Evolutionary conservation across 495 filamentous ascomycete species (phyloP).

Genomic region (Podospora pseudocomata): DNA sequence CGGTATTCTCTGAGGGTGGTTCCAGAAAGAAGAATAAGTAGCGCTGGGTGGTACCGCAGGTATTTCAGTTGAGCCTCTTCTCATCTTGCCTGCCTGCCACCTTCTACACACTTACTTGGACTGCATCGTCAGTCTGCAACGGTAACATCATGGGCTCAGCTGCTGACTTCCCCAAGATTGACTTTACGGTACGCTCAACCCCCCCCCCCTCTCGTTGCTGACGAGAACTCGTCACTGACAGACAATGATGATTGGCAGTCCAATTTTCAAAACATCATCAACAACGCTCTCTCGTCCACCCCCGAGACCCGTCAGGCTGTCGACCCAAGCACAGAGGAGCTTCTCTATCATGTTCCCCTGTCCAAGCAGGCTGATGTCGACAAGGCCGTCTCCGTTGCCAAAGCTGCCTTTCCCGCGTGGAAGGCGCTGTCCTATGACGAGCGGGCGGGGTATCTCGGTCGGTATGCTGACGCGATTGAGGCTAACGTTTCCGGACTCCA

Average conservation of each 20-base stretch:
- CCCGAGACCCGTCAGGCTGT: constrained; percentile 31
- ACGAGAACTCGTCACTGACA: not conserved
- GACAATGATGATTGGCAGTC: not conserved
- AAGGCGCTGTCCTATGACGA: constrained; percentile 31
- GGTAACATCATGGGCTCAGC: not conserved
- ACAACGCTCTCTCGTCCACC: constrained; percentile 30
- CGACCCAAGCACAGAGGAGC: constrained; percentile 40
- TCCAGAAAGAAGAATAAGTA: not conserved
- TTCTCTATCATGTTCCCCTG: constrained; percentile 38
- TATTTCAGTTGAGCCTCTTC: not conserved
- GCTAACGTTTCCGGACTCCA: constrained; percentile 31
- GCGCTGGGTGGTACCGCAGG: not conserved
- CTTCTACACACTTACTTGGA: too few species aligned
- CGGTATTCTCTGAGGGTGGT: not conserved
- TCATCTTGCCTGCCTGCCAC: not conserved
- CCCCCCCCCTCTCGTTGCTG: not conserved
- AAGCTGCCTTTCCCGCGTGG: constrained; percentile 42
- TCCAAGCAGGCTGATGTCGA: constrained; percentile 40
- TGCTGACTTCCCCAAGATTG: constrained; percentile 1
- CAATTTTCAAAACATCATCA: constrained; percentile 37
- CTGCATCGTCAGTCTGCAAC: too few species aligned
- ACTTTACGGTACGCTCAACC: not conserved
- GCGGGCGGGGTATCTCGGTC: constrained; percentile 48
- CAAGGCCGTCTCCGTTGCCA: constrained; percentile 40
- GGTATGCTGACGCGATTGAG: constrained; percentile 40